Evolutionary conservation across 371 early-diverging fungal species (phyloP).

Genomic region (Circinella minor): DNA sequence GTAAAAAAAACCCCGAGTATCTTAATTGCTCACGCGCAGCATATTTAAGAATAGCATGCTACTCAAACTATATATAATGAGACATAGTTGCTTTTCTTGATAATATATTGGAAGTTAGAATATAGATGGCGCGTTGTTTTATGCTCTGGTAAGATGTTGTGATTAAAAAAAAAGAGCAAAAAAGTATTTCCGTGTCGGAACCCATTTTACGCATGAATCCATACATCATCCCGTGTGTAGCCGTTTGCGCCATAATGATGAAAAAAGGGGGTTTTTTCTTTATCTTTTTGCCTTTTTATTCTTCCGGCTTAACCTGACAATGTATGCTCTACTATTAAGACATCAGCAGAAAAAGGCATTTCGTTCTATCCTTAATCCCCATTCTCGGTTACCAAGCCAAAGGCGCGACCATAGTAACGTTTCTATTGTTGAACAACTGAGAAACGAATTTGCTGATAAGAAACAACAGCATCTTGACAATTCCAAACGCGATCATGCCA

Average conservation of each 20-base stretch:
- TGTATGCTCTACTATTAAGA: not conserved
- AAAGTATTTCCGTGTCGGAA: too few species aligned
- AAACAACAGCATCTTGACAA: constrained; percentile 29
- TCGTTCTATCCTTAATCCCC: not conserved
- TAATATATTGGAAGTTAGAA: too few species aligned
- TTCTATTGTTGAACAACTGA: constrained; percentile 9
- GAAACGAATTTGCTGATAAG: constrained; percentile 26
- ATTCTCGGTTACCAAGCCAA: not conserved
- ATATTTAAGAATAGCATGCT: too few species aligned
- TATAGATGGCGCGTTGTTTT: too few species aligned
- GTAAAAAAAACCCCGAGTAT: too few species aligned
- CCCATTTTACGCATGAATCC: not conserved
- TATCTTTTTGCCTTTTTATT: not conserved
- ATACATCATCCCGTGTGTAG: not conserved
- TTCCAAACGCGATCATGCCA: constrained; percentile 29
- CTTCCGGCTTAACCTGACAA: not conserved
- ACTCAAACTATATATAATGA: too few species aligned
- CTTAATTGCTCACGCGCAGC: too few species aligned
- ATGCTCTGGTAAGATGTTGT: too few species aligned
- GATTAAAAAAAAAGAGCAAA: too few species aligned
- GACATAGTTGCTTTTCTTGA: too few species aligned
- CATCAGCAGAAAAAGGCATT: not conserved
- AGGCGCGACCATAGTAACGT: not conserved
- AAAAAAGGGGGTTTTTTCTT: not conserved
- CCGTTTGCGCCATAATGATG: too few species aligned